Evolutionary conservation across 75 land plant species (phyloP).

Genomic region (Pinus taeda): DNA sequence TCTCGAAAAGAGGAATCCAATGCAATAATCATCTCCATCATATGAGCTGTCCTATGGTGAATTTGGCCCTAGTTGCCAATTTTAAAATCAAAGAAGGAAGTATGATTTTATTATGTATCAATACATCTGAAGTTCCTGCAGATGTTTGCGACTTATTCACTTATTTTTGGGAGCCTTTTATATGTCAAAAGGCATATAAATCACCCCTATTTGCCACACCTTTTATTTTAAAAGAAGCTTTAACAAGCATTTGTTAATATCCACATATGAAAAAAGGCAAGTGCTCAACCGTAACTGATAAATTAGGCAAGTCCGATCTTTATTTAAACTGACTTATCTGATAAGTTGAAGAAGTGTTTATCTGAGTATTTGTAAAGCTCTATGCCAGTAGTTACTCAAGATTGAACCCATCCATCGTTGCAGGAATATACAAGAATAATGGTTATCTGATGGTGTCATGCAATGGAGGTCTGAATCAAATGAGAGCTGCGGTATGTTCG

Average conservation of each 20-base stretch:
- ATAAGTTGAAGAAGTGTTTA: not conserved
- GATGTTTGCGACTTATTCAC: not conserved
- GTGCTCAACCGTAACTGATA: not conserved
- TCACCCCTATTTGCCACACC: no score
- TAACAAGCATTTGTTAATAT: conserved; percentile 1
- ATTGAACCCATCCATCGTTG: conserved; percentile 3
- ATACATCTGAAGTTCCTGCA: not conserved
- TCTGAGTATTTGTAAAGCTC: not conserved
- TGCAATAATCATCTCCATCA: no score
- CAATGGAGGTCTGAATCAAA: conserved; percentile 74
- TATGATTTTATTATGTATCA: not conserved
- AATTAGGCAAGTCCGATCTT: not conserved
- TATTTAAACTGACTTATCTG: not conserved
- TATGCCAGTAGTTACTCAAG: not conserved
- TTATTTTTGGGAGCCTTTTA: not conserved
- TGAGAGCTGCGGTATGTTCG: conserved; percentile 73
- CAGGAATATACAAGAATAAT: conserved; percentile 81
- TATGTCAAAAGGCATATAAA: not conserved
- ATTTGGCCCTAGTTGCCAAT: no score
- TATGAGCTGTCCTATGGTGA: no score
- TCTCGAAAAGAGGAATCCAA: no score
- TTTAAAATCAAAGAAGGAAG: not conserved
- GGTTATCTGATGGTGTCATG: conserved; percentile 68
- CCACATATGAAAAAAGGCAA: not conserved
- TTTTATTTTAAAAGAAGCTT: no score